Evolutionary conservation across 2,329 filamentous ascomycete species (phyloP).

Genomic region (Pseudogymnoascus sp.): DNA sequence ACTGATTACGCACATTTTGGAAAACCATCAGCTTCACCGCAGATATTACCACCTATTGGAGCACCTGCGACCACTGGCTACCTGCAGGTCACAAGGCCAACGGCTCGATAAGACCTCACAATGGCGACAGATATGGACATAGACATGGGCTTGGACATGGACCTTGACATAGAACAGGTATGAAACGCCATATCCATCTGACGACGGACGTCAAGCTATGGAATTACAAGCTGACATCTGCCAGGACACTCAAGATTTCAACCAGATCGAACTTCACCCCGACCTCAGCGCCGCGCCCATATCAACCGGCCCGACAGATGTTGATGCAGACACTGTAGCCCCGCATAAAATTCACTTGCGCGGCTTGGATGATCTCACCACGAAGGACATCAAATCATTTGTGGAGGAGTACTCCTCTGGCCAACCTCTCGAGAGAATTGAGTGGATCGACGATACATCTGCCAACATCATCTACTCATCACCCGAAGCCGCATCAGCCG

Average conservation of each 20-base stretch:
- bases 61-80: not conserved
- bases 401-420: conserved; percentile 56
- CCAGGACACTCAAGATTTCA: not conserved
- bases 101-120: not conserved
- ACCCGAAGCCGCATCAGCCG: conserved; percentile 43
- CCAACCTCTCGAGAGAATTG: conserved; percentile 52
- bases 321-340: conserved; percentile 20
- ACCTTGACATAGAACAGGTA: conserved; percentile 16
- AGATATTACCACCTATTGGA: not conserved
- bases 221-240: not conserved
- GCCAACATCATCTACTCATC: conserved; percentile 74
- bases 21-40: not conserved
- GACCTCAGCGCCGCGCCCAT: not conserved
- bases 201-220: conserved; percentile 15
- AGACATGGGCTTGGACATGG: conserved; percentile 59
- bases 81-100: not conserved
- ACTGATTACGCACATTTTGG: not conserved
- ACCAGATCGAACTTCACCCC: not conserved
- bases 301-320: not conserved
- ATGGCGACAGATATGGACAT: conserved; percentile 53
- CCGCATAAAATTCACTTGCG: conserved; percentile 71
- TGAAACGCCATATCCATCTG: conserved; percentile 20
- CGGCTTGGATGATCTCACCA: conserved; percentile 74
- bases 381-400: conserved; percentile 70
- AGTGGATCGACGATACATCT: conserved; percentile 93